Evolutionary conservation across 495 filamentous ascomycete species (phyloP), one percentile per base, ranked within the genome.

Genomic region (Xylaria palmicola): DNA sequence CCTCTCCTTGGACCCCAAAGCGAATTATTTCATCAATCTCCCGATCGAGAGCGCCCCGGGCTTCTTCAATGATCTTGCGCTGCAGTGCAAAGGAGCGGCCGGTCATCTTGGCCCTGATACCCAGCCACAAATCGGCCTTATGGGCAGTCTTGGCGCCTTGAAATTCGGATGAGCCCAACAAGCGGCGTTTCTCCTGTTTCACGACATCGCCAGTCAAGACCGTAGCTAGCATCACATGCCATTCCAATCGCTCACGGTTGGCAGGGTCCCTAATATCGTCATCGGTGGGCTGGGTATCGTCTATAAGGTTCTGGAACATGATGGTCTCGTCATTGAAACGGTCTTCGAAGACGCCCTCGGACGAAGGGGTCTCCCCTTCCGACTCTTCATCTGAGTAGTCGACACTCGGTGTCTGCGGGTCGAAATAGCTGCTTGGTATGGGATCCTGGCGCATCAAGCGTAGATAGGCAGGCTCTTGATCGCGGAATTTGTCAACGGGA

Each of bases 171-270:
- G 89, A 85, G 17, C 92, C 94, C 66, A 93, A 91, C 64, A 98
- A 75, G 30, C 94, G 85, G 69, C 96, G 94, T 77, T 98, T 98
- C 77, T 98, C 94, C 73, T 98, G 94, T 63, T 90, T 90, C 22
- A 98, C 93, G 10, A 98, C 95, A 72, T 98, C 94, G 52, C 94
- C 94, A 36, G 93, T 98, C 64, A 98, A 75, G 3, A 98, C 94
- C 1, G 91, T 93, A 27, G 93, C 91, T 39, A 98, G 79, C 94
- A 98, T 98, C 4, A 90, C 89, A 76, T 98, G 93, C 94, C 94
- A 98, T 74, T 98, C 95, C 27, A 98, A 77, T 37, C 94, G 81
- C 73, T 98, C 94, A 53, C 94, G 85, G 68, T 94, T 98, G 64
- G 85, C 86, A 1, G 90, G 89, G 64, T 95, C 89, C 77, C 88